Percentiles rank a stretch among this genome's conserved stretches.
Conservation (phyloP, 2,329 filamentous ascomycete genomes). For the Colletotrichum cuscutae region DNA sequence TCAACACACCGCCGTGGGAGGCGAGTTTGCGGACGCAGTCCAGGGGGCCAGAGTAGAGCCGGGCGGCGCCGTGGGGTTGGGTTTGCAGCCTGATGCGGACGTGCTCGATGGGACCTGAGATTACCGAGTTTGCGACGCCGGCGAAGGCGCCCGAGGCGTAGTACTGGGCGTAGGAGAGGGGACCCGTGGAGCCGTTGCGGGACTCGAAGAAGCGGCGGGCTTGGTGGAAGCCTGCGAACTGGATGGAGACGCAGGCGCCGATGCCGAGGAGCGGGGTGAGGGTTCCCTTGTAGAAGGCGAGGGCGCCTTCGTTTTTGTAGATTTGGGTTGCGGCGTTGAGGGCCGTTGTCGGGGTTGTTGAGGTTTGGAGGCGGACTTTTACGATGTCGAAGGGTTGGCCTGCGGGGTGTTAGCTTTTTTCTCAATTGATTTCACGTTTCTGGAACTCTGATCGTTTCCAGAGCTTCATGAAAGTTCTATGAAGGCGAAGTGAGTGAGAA, state of each 20-base stretch:
- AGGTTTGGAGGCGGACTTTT: constrained; percentile 96
- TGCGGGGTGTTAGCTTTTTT: constrained; percentile 43
- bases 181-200: constrained; percentile 71
- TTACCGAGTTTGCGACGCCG: constrained; percentile 86
- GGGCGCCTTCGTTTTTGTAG: constrained; percentile 85
- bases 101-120: constrained; percentile 95
- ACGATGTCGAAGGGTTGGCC: constrained; percentile 88
- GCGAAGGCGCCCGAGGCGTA: constrained; percentile 92
- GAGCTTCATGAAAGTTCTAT: too few species aligned
- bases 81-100: constrained; percentile 96
- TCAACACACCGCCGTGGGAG: constrained; percentile 71
- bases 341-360: constrained; percentile 81
- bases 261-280: constrained; percentile 95
- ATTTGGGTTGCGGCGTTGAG: constrained; percentile 85
- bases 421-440: neutral
- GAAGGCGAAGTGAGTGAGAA: constrained; percentile 47
- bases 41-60: constrained; percentile 84
- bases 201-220: constrained; percentile 88
- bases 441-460: rapidly evolving
- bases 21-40: constrained; percentile 92
- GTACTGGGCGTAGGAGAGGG: constrained; percentile 85
- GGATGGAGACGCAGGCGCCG: constrained; percentile 96
- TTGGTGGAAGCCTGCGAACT: constrained; percentile 97
- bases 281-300: constrained; percentile 98
- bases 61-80: constrained; percentile 85